Evolutionary conservation across 345 rosid species (phyloP).

Genomic region (Rhodomyrtus tomentosa): DNA sequence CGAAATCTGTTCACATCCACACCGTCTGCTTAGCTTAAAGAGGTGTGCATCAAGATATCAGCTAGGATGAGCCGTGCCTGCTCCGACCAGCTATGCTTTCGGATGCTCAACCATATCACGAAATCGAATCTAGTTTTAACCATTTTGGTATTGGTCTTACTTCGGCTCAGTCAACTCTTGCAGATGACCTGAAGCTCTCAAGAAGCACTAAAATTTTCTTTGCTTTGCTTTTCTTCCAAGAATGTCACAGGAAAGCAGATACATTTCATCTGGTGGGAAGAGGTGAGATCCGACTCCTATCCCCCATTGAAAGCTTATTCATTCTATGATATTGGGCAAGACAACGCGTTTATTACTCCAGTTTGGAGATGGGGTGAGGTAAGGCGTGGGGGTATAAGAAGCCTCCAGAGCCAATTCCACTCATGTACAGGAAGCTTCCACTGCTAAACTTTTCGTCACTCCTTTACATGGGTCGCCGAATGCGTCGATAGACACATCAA

Average conservation of each 20-base stretch:
- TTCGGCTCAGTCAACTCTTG: background rate
- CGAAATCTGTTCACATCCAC: too few relatives aligned
- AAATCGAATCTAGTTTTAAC: background rate
- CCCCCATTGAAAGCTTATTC: background rate
- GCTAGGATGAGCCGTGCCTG: too few relatives aligned
- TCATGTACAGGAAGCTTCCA: constrained; percentile 69
- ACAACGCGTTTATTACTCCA: background rate
- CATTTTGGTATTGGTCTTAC: background rate
- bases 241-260: background rate
- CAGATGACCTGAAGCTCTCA: background rate
- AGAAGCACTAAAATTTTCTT: background rate
- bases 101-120: background rate
- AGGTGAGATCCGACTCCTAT: background rate
- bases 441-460: constrained; percentile 71
- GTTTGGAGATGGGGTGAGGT: background rate
- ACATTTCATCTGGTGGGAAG: background rate
- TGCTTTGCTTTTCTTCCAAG: background rate
- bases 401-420: background rate
- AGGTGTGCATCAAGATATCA: too few relatives aligned
- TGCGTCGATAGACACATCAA: constrained; percentile 43
- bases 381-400: background rate
- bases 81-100: background rate
- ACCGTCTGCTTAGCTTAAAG: too few relatives aligned
- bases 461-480: constrained; percentile 84
- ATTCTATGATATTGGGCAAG: background rate